Conservation (phyloP, 305 asterid genomes). For the Nicotiana rustica region DNA sequence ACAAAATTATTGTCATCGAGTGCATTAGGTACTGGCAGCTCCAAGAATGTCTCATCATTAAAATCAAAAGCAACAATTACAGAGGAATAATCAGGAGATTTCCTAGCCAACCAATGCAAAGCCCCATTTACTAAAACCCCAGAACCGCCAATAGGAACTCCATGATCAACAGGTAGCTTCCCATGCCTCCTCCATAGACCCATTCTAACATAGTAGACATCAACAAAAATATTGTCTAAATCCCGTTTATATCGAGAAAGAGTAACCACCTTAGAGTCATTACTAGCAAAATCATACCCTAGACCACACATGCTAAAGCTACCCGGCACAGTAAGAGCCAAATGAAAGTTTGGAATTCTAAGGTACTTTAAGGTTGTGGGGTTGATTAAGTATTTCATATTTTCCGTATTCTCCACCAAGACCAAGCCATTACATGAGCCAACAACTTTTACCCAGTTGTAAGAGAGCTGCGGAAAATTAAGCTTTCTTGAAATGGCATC, state of each 20-base stretch:
- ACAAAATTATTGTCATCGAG: neutral
- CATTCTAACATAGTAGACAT: neutral
- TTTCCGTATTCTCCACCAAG: neutral
- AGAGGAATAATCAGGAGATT: neutral
- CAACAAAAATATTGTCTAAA: neutral
- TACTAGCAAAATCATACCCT: neutral
- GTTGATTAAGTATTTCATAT: neutral
- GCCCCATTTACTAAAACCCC: neutral
- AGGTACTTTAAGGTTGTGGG: no score
- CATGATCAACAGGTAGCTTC: neutral
- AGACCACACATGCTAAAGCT: neutral
- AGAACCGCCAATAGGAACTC: neutral
- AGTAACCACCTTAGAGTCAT: neutral
- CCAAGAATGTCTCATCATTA: neutral
- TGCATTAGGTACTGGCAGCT: neutral
- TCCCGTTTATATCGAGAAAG: neutral
- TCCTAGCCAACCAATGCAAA: neutral
- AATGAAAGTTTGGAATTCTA: neutral
- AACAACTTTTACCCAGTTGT: neutral
- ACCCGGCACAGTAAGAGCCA: neutral
- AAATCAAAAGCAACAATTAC: neutral
- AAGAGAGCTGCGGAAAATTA: neutral
- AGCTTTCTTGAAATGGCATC: neutral
- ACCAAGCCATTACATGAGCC: neutral
- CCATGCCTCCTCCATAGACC: neutral